phyloP scores from a whole-genome alignment of 2,329 filamentous ascomycete species.

The Diaporthe citrichinensis region DNA sequence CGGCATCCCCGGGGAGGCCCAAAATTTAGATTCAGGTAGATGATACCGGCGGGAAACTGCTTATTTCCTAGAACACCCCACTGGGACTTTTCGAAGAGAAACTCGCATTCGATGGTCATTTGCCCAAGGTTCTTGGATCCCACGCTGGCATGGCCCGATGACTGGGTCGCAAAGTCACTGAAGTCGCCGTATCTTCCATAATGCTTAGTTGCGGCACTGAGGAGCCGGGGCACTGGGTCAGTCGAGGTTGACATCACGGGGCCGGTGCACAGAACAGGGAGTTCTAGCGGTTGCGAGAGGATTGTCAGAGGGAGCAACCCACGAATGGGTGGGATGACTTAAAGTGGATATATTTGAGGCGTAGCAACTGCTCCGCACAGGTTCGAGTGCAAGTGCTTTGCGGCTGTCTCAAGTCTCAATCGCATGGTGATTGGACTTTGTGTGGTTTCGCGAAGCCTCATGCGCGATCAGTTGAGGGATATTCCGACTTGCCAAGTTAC shows the following conservation, averaged over 20 bases:
- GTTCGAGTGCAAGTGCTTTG: not conserved
- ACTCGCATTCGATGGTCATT: slow-evolving; percentile 48
- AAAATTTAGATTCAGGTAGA: slow-evolving; percentile 49
- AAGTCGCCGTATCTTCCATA: slow-evolving; percentile 39
- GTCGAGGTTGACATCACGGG: not conserved
- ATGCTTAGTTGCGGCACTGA: not conserved
- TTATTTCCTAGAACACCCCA: slow-evolving; percentile 47
- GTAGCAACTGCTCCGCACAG: not conserved
- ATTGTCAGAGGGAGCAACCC: not conserved
- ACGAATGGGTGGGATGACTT: not conserved
- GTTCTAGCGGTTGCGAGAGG: not conserved
- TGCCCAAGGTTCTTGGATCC: slow-evolving; percentile 43
- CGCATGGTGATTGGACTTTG: not conserved
- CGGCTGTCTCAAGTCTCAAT: not conserved
- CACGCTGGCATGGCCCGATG: slow-evolving; percentile 28
- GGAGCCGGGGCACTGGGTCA: not conserved
- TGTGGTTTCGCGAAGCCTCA: not conserved
- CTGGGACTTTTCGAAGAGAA: slow-evolving; percentile 48
- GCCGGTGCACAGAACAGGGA: not conserved
- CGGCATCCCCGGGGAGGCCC: slow-evolving; percentile 46
- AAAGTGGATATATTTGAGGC: not conserved
- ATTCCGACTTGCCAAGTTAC: not conserved
- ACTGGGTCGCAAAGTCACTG: slow-evolving; percentile 27
- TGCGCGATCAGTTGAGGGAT: no score
- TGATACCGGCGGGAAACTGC: slow-evolving; percentile 45